A percentile compares a stretch with the other conserved stretches of the same genome.
These are phyloP conservation scores for Pythium phragmitis DNA, from an alignment of 352 stramenopile species.

Conservation along the genomic window DNA sequence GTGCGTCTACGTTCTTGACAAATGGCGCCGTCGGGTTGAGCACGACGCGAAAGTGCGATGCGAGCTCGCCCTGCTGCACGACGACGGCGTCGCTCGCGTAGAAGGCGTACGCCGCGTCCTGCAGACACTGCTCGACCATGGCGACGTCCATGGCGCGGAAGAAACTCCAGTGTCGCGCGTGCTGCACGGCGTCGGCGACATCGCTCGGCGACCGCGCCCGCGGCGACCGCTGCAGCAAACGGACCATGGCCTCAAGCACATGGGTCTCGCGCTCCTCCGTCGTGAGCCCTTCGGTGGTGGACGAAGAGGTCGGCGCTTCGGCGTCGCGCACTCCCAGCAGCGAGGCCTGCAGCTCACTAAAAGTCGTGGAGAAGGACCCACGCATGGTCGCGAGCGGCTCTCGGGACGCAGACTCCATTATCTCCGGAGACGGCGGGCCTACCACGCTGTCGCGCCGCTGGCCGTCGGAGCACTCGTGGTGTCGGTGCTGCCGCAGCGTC, in stretches of 20 bases:
- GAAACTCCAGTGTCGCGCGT: conserved; percentile 44
- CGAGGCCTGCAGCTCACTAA: conserved; percentile 30
- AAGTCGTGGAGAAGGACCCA: conserved; percentile 31
- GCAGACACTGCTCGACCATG: conserved; percentile 56
- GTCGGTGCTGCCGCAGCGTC: conserved; percentile 35
- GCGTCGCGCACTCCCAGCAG: conserved; percentile 23
- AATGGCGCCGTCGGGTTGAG: conserved; percentile 42
- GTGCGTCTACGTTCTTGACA: conserved; percentile 42
- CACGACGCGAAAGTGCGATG: conserved; percentile 46
- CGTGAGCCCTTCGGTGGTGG: conserved; percentile 10
- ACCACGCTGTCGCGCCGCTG: not conserved
- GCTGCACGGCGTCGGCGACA: conserved; percentile 30
- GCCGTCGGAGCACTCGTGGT: not conserved
- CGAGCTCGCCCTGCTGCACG: conserved; percentile 38
- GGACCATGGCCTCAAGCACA: conserved; percentile 38
- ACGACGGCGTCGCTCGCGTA: conserved; percentile 42
- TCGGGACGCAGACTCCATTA: not conserved
- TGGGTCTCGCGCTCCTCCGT: conserved; percentile 38
- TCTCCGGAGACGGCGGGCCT: too few relatives aligned
- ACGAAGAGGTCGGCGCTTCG: not conserved
- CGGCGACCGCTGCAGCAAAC: conserved; percentile 39
- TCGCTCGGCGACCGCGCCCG: conserved; percentile 28
- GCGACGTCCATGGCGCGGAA: conserved; percentile 48
- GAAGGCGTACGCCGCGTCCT: conserved; percentile 34
- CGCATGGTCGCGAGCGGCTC: conserved; percentile 5